Evolutionary conservation across 768 basidiomycete genomes (phyloP).

Genomic region (Lactifluus rugatus): DNA sequence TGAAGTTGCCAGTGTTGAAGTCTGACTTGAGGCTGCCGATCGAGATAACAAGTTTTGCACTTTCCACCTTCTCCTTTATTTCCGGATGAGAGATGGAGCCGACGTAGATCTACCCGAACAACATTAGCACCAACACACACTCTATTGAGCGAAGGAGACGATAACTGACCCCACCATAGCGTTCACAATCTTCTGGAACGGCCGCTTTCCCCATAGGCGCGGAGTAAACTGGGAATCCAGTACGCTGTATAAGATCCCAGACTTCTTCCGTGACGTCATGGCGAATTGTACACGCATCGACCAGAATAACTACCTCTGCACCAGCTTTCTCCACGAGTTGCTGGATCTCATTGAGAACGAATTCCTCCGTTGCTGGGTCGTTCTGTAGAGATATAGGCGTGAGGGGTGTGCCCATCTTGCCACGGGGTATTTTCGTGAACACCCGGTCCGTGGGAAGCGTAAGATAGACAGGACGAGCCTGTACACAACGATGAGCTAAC

Average conservation of each 20-base stretch:
- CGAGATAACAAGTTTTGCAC: conserved; percentile 63
- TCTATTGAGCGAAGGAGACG: background rate
- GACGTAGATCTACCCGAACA: conserved; percentile 52
- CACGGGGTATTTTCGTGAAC: conserved; percentile 52
- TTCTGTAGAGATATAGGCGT: conserved; percentile 41
- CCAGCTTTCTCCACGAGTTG: conserved; percentile 53
- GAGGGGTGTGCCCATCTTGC: conserved; percentile 52
- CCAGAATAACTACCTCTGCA: conserved; percentile 59
- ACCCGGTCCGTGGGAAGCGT: conserved; percentile 80
- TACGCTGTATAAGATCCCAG: conserved; percentile 50
- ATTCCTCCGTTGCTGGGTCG: conserved; percentile 48
- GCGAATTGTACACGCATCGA: conserved; percentile 73
- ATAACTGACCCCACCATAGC: conserved; percentile 68
- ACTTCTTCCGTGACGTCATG: conserved; percentile 58
- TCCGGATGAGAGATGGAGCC: conserved; percentile 59
- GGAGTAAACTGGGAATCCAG: conserved; percentile 63
- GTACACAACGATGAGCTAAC: background rate
- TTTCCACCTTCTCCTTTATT: conserved; percentile 64
- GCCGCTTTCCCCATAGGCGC: conserved; percentile 78
- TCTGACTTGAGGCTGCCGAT: conserved; percentile 65
- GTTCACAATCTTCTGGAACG: conserved; percentile 56
- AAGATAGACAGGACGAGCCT: conserved; percentile 84
- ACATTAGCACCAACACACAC: conserved; percentile 1
- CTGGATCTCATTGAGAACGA: conserved; percentile 65
- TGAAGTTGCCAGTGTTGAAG: conserved; percentile 86